Evolutionary conservation across 192 early-diverging fungal species (phyloP).

Genomic region (Radiomyces spectabilis): DNA sequence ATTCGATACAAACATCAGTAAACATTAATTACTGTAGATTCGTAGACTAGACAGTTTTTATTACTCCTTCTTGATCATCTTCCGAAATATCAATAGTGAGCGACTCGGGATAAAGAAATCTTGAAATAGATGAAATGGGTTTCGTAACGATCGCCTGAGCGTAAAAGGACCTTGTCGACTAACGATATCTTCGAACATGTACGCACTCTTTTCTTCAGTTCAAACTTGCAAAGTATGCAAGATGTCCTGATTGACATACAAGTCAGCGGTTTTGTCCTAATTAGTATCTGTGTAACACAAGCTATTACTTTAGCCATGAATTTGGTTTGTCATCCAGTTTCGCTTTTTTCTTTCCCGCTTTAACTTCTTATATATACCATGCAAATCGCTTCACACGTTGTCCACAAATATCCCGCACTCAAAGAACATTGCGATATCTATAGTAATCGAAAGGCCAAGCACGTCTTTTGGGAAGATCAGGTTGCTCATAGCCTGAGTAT

Average conservation of each 20-base stretch:
- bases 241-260: not conserved
- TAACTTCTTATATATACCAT: not conserved
- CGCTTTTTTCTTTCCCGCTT: not conserved
- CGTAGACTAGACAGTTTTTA: no score
- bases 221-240: not conserved
- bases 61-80: no score
- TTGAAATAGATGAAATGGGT: no score
- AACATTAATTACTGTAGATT: no score
- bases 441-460: not conserved
- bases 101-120: no score
- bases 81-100: no score
- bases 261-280: not conserved
- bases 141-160: no score
- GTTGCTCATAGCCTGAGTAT: not conserved
- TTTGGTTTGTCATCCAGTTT: not conserved
- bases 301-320: no score
- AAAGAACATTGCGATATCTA: not conserved
- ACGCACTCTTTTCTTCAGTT: not conserved
- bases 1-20: no score
- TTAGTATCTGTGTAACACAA: no score
- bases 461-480: not conserved
- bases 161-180: not conserved
- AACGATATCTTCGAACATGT: not conserved
- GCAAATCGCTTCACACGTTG: slow-evolving; percentile 3
- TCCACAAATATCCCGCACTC: slow-evolving; percentile 11